Base-by-base conservation (phyloP, 2,329 filamentous ascomycete species). In the Aspergillus calidoustus region DNA sequence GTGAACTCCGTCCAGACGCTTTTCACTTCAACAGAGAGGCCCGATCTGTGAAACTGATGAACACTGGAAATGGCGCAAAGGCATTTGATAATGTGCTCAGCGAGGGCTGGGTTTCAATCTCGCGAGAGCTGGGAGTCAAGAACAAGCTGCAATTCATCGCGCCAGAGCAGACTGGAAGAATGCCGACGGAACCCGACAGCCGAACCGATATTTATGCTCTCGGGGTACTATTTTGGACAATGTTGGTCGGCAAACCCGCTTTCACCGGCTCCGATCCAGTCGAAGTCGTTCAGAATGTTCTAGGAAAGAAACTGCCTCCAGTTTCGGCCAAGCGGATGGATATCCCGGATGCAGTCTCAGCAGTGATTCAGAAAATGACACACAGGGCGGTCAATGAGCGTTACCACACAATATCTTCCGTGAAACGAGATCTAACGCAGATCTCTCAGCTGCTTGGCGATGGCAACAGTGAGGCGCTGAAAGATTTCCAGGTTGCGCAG, bases 151-250 rank as follows among this genome's bases (percentile, higher is more conserved):
- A 93, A 55, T 97, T 92, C 73, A 96, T 97, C 73, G 94, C 93
- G 51, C 93, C 94, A 0, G 94, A 98, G 74, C 94, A 97, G 80
- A 97, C 94, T 2, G 94, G 94, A 15, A 89, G 94, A 22, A 90
- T 97, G 85, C 91, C 93, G 3, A 92, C 91, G 3, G 93, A 97
- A 75, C 94, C 94, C 1, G 94, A 97, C 77, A 91, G 87, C 48
- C 87, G 94, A 46, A 97, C 94, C 17, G 94, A 98, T 76, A 96
- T 97, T 34, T 97, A 97, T 79, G 93, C 92, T 0, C 81, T 97
- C 1, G 94, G 94, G 4, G 89, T 97, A 44, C 77, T 97, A 1
- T 94, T 97, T 75, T 97, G 92, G 90, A 91, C 87, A 8, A 86
- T 96, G 71, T 81, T 96, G 50, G 91, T 91, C 1, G 92, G 93